Evolutionary conservation across 2,329 filamentous ascomycete species (phyloP).

Genomic region (Daldinia eschscholtzii): DNA sequence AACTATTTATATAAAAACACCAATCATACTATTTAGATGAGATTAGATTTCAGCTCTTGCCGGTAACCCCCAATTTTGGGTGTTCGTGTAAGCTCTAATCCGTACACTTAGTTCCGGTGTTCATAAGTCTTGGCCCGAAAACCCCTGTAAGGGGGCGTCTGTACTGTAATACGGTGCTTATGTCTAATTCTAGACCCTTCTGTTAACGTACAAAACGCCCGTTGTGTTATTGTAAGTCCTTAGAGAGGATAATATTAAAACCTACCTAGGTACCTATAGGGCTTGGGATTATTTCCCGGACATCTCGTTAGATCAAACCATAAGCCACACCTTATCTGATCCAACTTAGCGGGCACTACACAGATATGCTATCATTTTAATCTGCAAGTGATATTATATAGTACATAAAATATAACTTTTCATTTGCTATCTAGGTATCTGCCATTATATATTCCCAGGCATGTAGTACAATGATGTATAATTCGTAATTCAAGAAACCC

Average conservation of each 20-base stretch:
- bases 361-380: neutral
- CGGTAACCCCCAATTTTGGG: neutral
- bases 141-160: neutral
- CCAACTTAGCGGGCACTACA: neutral
- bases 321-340: too few species aligned
- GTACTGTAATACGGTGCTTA: neutral
- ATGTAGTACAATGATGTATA: neutral
- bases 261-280: too few species aligned
- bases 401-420: neutral
- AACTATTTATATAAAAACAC: neutral
- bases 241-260: too few species aligned
- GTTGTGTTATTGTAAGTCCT: too few species aligned
- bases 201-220: too few species aligned
- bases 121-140: conserved; percentile 6
- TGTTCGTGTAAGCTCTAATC: neutral
- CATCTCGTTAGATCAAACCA: too few species aligned
- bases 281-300: too few species aligned
- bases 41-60: neutral
- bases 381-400: neutral
- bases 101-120: neutral
- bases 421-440: neutral
- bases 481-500: neutral
- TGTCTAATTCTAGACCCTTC: neutral
- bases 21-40: neutral
- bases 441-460: neutral